Base-by-base conservation (phyloP, 2,329 filamentous ascomycete species). In the Clonostachys chloroleuca region DNA sequence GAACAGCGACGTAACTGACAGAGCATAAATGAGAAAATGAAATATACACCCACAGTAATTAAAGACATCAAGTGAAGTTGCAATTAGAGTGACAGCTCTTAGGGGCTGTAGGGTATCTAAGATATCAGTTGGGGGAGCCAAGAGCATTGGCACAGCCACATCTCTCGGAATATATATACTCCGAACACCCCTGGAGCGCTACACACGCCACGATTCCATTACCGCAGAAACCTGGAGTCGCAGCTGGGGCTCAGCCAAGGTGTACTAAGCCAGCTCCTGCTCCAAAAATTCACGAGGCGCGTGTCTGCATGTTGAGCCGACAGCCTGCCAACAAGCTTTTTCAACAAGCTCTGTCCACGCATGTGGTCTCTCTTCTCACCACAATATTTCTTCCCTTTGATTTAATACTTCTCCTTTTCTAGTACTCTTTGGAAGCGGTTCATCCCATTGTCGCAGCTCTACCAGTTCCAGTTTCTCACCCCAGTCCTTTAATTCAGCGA, bases 261-360 rank as follows among this genome's bases (percentile, higher is more conserved):
- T 30, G 24, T 30, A 30, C 24, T 33, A 47, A 36, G 45, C 45
- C 33, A 42, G 34, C 20, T 34, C 40, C 35, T 34, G 36, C 17
- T 43, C 16, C 40, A 42, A 47, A 47, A 43, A 35, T 47, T 43
- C 45, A 40, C 24, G 16, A 43, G 45, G 40, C 40, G 45, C 45
- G 45, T 41, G 24, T 30, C 24, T 30, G 24, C 24, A 30, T 30
- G 24, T 30, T 30, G 24, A 24, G 24, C 24, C 24, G 24, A 30
- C 24, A 30, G 24, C 24, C 24, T 30, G 24, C 24, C 24, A 30
- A 30, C 24, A 30, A 30, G 24, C 24, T 30, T 30, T 30, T 30
- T 30, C 24, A 30, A 30, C 24, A 30, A 30, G 24, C 24, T 30
- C 20, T 42, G 17, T 42, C 17, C n/a, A 17, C 12, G 40, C 16